Conservation (phyloP, 345 rosid genomes). For the Boechera stricta region DNA sequence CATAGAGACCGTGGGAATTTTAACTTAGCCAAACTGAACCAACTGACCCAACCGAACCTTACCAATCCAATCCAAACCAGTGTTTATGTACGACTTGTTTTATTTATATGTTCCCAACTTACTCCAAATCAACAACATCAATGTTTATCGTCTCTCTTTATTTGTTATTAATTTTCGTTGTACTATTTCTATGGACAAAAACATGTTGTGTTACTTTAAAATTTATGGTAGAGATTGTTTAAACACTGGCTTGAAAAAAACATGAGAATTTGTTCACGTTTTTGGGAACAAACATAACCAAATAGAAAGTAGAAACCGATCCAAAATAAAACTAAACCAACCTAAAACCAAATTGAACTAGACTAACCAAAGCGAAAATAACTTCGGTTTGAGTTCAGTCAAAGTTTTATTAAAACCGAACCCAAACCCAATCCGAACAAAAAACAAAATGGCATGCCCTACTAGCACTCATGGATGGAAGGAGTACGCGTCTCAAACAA, state of each 20-base stretch:
- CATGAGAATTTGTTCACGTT: background rate
- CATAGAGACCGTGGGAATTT: background rate
- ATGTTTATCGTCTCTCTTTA: no score
- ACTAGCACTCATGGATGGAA: background rate
- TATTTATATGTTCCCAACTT: no score
- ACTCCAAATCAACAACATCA: no score
- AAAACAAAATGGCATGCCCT: background rate
- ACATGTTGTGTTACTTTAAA: background rate
- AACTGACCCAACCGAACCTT: background rate
- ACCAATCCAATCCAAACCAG: background rate
- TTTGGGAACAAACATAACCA: background rate
- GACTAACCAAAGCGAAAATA: background rate
- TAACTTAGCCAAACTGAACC: background rate
- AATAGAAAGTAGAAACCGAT: background rate
- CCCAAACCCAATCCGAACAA: background rate
- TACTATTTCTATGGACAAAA: background rate
- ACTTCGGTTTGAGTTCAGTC: constrained; percentile 39
- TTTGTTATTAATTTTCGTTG: background rate
- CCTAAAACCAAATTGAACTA: background rate
- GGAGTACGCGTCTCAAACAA: background rate
- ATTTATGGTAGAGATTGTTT: background rate
- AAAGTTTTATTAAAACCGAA: background rate
- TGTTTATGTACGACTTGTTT: no score
- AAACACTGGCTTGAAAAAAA: background rate
- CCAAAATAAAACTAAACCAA: background rate